Conservation (phyloP, 192 early-diverging fungal genomes). For the Coemansia pectinata region DNA sequence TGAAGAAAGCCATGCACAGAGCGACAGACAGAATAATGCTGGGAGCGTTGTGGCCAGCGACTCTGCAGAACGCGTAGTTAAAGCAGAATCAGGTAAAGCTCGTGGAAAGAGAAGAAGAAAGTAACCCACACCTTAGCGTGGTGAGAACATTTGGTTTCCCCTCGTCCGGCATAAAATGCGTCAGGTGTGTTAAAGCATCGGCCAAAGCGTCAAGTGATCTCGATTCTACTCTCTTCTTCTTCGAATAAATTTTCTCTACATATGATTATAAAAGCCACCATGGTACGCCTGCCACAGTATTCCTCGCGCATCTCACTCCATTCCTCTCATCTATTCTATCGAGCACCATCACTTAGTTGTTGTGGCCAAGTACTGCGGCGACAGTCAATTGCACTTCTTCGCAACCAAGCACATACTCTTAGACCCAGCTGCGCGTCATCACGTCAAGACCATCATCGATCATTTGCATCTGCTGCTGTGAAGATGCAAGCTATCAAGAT, state of each 20-base stretch:
- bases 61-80: background rate
- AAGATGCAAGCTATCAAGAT: constrained; percentile 13
- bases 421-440: background rate
- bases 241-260: background rate
- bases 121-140: background rate
- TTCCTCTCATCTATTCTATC: background rate
- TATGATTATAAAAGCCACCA: background rate
- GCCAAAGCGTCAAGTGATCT: background rate
- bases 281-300: background rate
- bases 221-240: background rate
- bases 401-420: background rate
- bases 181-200: background rate
- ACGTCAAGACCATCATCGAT: background rate
- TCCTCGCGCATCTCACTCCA: background rate
- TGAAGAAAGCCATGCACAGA: background rate
- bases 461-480: constrained; percentile 1
- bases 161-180: background rate
- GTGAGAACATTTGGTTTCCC: background rate
- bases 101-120: background rate
- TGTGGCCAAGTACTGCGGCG: background rate
- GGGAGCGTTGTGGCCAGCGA: background rate
- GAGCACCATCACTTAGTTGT: background rate
- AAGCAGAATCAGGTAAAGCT: background rate
- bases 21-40: background rate
- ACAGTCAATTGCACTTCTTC: background rate